Evolutionary conservation across 176 grass and related monocot genomes (phyloP).

Genomic region (Elymus sibiricus): DNA sequence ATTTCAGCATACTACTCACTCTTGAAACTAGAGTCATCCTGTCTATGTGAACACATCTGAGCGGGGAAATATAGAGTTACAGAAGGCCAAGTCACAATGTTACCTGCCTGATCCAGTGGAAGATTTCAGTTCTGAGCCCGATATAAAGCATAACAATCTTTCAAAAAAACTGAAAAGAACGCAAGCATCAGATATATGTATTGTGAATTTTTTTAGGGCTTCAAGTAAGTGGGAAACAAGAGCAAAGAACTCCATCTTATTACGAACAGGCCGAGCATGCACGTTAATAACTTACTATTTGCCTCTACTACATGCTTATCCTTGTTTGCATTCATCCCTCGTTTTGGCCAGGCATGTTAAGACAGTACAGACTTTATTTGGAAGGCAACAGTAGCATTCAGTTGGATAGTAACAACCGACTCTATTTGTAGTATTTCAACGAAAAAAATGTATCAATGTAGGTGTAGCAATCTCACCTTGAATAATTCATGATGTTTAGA

Average conservation of each 20-base stretch:
- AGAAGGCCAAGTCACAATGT: neutral
- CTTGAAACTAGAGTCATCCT: neutral
- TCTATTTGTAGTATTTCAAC: neutral
- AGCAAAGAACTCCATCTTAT: neutral
- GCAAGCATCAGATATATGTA: neutral
- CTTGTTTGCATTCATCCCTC: neutral
- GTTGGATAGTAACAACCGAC: neutral
- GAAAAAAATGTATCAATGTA: no score
- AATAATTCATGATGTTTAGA: neutral
- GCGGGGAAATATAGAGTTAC: neutral
- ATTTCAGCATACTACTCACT: neutral
- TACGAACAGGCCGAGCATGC: neutral
- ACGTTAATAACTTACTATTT: neutral
- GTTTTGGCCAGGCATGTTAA: neutral
- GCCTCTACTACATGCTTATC: neutral
- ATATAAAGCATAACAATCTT: neutral
- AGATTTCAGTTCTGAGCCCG: neutral
- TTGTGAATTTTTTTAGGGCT: neutral
- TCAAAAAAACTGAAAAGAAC: neutral
- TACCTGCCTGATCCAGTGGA: neutral
- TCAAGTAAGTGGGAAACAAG: neutral
- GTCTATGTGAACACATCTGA: neutral
- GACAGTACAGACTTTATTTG: neutral
- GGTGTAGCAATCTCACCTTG: neutral
- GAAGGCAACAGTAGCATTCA: neutral